phyloP scores from a whole-genome alignment of 2,329 filamentous ascomycete genomes.

The Gremmenia infestans region DNA sequence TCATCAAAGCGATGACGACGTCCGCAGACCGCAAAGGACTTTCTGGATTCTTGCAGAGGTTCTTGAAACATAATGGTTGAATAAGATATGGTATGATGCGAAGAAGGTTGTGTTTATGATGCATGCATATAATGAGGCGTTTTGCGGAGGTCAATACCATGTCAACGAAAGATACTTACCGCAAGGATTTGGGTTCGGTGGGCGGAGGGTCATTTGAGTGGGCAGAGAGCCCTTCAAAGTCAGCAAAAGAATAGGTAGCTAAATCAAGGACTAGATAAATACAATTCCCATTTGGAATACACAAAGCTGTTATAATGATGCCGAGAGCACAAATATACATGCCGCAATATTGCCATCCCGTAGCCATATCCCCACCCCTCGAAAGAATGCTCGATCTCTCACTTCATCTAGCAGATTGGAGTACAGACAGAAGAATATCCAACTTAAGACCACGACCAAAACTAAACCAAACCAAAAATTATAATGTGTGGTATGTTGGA shows the following conservation, averaged over 20 bases:
- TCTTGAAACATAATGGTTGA: constrained; percentile 41
- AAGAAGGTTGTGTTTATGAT: neutral
- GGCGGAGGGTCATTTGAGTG: neutral
- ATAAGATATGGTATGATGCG: neutral
- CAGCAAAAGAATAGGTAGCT: neutral
- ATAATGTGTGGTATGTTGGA: too few species aligned
- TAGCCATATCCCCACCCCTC: too few species aligned
- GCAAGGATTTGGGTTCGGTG: neutral
- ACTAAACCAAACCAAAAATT: too few species aligned
- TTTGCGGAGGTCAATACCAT: constrained; percentile 12
- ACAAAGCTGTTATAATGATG: too few species aligned
- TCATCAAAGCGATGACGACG: constrained; percentile 54
- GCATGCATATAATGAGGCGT: constrained; percentile 18
- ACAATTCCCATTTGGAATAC: too few species aligned
- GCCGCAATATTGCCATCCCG: too few species aligned
- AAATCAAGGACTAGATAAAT: too few species aligned
- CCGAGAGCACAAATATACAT: too few species aligned
- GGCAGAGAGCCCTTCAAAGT: neutral
- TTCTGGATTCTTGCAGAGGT: constrained; percentile 56
- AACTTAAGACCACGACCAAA: too few species aligned
- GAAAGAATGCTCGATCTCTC: too few species aligned
- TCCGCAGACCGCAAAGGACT: constrained; percentile 57
- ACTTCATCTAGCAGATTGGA: too few species aligned
- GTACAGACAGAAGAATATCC: too few species aligned
- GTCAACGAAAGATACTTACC: neutral